phyloP scores from a whole-genome alignment of 306 rosid genomes.

The Erythrophleum fordii region DNA sequence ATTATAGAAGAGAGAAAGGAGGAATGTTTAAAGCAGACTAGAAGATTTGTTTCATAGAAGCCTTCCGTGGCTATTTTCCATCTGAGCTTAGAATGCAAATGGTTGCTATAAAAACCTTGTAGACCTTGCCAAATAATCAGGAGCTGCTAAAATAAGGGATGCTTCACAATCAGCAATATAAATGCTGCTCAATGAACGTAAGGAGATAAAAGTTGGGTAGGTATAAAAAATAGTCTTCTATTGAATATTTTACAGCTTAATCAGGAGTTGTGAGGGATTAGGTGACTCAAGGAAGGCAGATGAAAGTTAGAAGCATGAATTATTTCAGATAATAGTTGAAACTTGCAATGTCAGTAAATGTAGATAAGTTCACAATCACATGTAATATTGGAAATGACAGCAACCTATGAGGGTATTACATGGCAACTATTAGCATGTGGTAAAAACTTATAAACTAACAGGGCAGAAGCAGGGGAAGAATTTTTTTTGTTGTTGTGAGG shows the following conservation, averaged over 20 bases:
- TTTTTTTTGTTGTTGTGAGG: too few relatives aligned
- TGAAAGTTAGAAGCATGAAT: background rate
- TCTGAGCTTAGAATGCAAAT: background rate
- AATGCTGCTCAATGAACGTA: background rate
- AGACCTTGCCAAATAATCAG: slow-evolving; percentile 1
- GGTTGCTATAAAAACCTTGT: background rate
- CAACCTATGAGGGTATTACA: background rate
- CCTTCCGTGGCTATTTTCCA: background rate
- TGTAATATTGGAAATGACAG: background rate
- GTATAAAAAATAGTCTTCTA: background rate
- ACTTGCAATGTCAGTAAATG: background rate
- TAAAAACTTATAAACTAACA: background rate
- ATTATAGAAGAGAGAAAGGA: background rate
- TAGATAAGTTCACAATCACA: background rate
- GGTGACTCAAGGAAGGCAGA: background rate
- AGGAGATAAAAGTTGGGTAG: background rate
- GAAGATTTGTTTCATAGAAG: background rate
- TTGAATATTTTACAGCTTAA: background rate
- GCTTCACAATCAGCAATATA: background rate
- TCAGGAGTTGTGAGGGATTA: background rate
- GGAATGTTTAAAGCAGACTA: background rate
- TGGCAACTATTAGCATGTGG: background rate
- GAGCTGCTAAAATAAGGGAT: background rate
- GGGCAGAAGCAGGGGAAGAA: background rate
- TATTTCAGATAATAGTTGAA: background rate